Conservation (phyloP, 139 green algal genomes). For the Tetradesmus obliquus region DNA sequence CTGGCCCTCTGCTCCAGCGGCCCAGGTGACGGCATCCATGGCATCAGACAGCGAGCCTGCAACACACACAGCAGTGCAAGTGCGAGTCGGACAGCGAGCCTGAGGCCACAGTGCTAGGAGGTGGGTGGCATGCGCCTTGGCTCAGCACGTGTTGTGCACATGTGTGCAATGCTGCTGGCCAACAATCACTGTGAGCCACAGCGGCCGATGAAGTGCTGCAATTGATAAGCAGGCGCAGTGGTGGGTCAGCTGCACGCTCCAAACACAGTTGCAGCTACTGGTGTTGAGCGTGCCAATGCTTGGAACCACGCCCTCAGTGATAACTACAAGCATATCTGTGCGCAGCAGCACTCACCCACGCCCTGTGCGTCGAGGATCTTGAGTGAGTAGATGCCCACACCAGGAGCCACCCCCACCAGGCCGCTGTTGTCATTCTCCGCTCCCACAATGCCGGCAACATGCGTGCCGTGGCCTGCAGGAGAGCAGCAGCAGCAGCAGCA, state of each 20-base stretch:
- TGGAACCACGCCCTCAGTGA: too few species aligned
- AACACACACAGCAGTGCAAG: neutral
- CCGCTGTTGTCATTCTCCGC: neutral
- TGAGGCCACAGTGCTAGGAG: too few species aligned
- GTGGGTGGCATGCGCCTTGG: too few species aligned
- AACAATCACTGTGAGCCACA: too few species aligned
- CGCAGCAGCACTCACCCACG: neutral
- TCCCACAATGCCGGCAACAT: neutral
- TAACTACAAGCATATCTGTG: neutral
- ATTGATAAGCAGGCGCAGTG: too few species aligned
- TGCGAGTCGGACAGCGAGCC: neutral
- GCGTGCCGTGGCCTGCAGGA: constrained; percentile 6
- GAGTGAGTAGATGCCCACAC: neutral
- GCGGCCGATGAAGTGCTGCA: too few species aligned
- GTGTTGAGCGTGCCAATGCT: too few species aligned
- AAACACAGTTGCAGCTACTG: too few species aligned
- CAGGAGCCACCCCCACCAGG: neutral
- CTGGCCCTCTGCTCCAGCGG: neutral
- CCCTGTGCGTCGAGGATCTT: neutral
- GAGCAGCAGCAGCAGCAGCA: neutral
- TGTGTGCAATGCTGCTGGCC: too few species aligned
- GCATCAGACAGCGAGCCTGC: neutral
- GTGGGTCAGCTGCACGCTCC: too few species aligned
- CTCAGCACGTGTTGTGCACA: too few species aligned
- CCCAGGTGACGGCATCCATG: neutral